Evolutionary conservation across 2,329 filamentous ascomycete species (phyloP).

Genomic region (Anisogramma anomala): DNA sequence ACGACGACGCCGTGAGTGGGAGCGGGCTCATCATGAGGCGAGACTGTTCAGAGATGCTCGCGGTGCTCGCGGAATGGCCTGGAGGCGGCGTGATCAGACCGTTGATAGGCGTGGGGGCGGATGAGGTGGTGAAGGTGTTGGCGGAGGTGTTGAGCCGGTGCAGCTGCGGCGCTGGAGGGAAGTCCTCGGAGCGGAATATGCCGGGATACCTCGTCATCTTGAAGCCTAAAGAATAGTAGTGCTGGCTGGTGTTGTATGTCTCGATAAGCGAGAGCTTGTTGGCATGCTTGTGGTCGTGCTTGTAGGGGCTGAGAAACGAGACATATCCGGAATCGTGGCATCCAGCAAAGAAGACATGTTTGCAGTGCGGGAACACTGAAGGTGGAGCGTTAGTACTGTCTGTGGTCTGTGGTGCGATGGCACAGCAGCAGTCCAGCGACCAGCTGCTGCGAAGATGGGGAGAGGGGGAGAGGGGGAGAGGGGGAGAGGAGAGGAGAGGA

Average conservation of each 20-base stretch:
- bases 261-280: neutral
- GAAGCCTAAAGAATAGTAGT: neutral
- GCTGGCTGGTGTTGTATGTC: neutral
- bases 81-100: neutral
- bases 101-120: no score
- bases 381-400: neutral
- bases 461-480: no score
- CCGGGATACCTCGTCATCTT: neutral
- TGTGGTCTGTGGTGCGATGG: neutral
- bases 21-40: neutral
- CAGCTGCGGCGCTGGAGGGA: neutral
- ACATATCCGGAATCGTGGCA: constrained; percentile 3
- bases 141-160: neutral
- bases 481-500: no score
- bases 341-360: constrained; percentile 2
- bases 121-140: no score
- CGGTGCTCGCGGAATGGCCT: no score
- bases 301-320: neutral
- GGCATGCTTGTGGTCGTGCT: neutral
- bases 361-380: neutral
- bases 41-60: neutral
- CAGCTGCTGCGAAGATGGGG: no score
- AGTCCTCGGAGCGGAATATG: neutral
- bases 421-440: no score
- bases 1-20: no score